Conservation (phyloP, 2,329 filamentous ascomycete genomes). For the Stachybotrys chartarum region DNA sequence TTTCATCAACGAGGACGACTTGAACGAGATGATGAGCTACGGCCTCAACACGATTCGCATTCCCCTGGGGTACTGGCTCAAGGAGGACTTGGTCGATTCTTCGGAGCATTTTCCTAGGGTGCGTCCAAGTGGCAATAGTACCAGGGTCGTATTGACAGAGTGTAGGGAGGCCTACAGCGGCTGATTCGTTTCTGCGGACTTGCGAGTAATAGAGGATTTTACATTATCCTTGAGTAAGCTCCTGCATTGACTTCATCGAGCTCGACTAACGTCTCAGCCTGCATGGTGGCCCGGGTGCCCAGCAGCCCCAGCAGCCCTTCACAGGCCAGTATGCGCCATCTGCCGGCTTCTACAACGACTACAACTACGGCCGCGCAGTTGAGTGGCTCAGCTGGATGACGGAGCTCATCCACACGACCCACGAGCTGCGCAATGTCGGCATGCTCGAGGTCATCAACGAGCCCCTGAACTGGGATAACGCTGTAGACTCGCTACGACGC, state of each 20-base stretch:
- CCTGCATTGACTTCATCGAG: rapidly evolving
- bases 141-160: neutral
- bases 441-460: slow-evolving; percentile 44
- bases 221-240: slow-evolving; percentile 41
- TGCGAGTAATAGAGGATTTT: slow-evolving; percentile 40
- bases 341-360: slow-evolving; percentile 47
- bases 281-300: slow-evolving; percentile 44
- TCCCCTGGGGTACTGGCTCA: slow-evolving; percentile 49
- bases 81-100: slow-evolving; percentile 39
- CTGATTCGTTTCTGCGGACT: slow-evolving; percentile 38
- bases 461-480: slow-evolving; percentile 11
- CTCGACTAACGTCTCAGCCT: slow-evolving; percentile 16
- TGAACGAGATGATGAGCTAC: slow-evolving; percentile 39
- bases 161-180: slow-evolving; percentile 32
- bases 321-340: slow-evolving; percentile 29
- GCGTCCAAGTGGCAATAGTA: neutral
- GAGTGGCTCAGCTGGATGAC: slow-evolving; percentile 51
- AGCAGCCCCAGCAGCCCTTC: slow-evolving; percentile 35
- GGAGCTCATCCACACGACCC: slow-evolving; percentile 38
- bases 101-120: slow-evolving; percentile 42
- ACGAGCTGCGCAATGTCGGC: slow-evolving; percentile 45
- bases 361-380: slow-evolving; percentile 48
- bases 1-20: slow-evolving; percentile 41
- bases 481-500: slow-evolving; percentile 11
- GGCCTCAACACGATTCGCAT: slow-evolving; percentile 48